Conservation (phyloP, 768 basidiomycete genomes). For the Favolaschia claudopus region DNA sequence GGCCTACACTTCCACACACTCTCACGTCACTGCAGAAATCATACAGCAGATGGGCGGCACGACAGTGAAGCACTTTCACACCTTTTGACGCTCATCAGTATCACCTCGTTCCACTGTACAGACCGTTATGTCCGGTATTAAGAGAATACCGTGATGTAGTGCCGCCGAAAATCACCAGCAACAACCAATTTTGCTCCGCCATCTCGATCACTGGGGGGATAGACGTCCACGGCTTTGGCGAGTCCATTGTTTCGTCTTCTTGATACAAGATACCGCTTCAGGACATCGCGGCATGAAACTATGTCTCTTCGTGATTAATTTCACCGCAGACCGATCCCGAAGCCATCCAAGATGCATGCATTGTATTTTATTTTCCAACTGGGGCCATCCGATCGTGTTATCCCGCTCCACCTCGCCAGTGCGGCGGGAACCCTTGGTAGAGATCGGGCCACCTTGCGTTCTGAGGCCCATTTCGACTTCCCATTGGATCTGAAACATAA, state of each 20-base stretch:
- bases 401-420: slow-evolving; percentile 10
- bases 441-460: not conserved
- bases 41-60: slow-evolving; percentile 21
- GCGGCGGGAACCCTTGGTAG: slow-evolving; percentile 3
- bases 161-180: not conserved
- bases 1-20: slow-evolving; percentile 7
- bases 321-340: not conserved
- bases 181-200: slow-evolving; percentile 1
- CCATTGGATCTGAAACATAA: slow-evolving; percentile 19
- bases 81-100: slow-evolving; percentile 17
- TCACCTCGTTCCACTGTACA: slow-evolving; percentile 15
- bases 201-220: slow-evolving; percentile 10
- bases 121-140: slow-evolving; percentile 7
- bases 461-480: not conserved
- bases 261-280: too few species aligned
- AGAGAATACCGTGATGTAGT: slow-evolving; percentile 5
- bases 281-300: not conserved
- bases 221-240: not conserved
- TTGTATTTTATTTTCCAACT: not conserved
- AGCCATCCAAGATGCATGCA: not conserved
- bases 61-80: slow-evolving; percentile 8
- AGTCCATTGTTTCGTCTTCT: not conserved
- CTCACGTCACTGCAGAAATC: slow-evolving; percentile 23
- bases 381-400: slow-evolving; percentile 1
- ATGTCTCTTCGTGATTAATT: not conserved